phyloP scores from a whole-genome alignment of 352 stramenopile species.

The Globisporangium viniferum region DNA sequence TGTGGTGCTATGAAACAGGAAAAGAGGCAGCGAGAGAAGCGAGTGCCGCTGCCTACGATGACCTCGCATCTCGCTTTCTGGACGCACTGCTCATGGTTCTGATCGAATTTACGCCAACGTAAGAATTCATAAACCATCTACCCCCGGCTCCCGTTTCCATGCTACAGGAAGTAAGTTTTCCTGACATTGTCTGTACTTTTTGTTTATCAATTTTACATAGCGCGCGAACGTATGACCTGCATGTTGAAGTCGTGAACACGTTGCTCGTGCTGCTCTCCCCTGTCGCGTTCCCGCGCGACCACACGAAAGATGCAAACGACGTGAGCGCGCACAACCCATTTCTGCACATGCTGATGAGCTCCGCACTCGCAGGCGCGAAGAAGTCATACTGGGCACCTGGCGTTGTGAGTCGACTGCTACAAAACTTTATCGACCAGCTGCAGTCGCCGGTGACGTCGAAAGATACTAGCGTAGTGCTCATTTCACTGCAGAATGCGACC shows the following conservation, averaged over 20 bases:
- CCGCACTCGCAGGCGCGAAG: constrained; percentile 26
- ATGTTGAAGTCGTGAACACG: constrained; percentile 74
- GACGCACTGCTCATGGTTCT: constrained; percentile 53
- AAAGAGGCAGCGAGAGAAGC: constrained; percentile 16
- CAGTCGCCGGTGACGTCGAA: constrained; percentile 29
- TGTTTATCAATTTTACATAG: constrained; percentile 7
- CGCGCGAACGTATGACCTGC: constrained; percentile 58
- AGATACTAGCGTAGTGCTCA: constrained; percentile 29
- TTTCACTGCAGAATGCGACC: constrained; percentile 42
- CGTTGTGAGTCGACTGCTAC: constrained; percentile 55
- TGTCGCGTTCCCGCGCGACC: constrained; percentile 57
- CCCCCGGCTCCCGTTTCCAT: background rate
- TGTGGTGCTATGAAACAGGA: constrained; percentile 12
- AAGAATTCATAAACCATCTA: constrained; percentile 13
- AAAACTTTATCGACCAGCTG: constrained; percentile 56
- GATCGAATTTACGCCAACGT: constrained; percentile 64
- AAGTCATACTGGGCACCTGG: constrained; percentile 47
- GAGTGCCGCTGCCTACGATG: constrained; percentile 36
- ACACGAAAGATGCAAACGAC: constrained; percentile 41
- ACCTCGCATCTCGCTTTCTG: constrained; percentile 67
- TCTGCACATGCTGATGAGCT: constrained; percentile 57
- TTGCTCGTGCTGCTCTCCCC: constrained; percentile 68
- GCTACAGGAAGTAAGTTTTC: background rate
- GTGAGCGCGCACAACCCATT: constrained; percentile 59
- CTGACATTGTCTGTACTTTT: background rate